Evolutionary conservation across 441 rosid genomes (phyloP), one percentile per base, ranked within the genome.

Genomic region (Brassica hybrid): DNA sequence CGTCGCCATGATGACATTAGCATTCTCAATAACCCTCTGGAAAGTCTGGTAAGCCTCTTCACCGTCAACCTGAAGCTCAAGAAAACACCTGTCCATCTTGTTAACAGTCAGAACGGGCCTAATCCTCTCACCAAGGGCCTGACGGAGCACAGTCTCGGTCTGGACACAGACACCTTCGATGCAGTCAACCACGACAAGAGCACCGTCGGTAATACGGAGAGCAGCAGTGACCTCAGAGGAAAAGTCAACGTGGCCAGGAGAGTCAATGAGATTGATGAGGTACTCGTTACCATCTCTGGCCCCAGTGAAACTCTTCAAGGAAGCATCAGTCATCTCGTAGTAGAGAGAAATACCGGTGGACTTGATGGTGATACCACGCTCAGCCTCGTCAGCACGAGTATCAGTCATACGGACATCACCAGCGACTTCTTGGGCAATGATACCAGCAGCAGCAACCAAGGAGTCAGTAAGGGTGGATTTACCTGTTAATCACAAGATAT

Each of bases 141-240:
- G 83, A 14, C 83, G 74, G 2, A 80, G 67, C 14, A 80, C 83
- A 6, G 83, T 80, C 75, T 80, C 83, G 3, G 83, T 80, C 74
- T 80, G 83, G 0, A 80, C 83, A 62, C 83, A 80, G 18, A 80
- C 83, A 61, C 83, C 83, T 72, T 80, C 83, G 18, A 80, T 80
- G 2, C 84, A 82, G 58, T 92, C 97, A 7, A 92, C 97, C 52
- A 92, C 95, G 66, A 92, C 96, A 30, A 92, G 89, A 9, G 96
- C 96, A 83, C 97, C 97, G 80, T 92, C 97, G 7, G 96, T 92
- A 23, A 92, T 92, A 69, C 96, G 94, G 25, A 90, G 93, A 7
- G 97, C 97, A 81, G 97, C 97, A 56, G 96, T 90, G 41, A 90
- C 97, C 80, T 92, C 96, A 69, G 96, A 90, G 0, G 96, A 90